Evolutionary conservation across 2,329 filamentous ascomycete genomes (phyloP).

Genomic region (Dichotomopilus funicola): DNA sequence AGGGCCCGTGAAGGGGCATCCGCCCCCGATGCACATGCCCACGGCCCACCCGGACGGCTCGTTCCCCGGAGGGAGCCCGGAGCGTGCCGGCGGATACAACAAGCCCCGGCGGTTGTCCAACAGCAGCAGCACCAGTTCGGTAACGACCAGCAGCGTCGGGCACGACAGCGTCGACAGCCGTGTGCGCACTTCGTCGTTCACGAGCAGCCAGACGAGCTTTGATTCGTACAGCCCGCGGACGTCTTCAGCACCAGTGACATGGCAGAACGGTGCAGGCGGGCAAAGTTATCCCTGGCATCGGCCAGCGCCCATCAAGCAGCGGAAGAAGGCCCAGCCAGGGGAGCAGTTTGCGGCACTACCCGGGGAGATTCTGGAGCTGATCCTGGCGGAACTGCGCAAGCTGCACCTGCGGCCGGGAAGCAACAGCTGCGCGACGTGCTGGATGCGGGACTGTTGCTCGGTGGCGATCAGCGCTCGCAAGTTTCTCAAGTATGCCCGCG

Average conservation of each 20-base stretch:
- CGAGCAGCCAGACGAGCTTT: constrained; percentile 26
- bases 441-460: constrained; percentile 54
- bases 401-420: constrained; percentile 43
- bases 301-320: constrained; percentile 31
- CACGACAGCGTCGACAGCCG: constrained; percentile 29
- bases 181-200: constrained; percentile 24
- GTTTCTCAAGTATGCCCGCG: constrained; percentile 45
- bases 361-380: constrained; percentile 51
- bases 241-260: not conserved
- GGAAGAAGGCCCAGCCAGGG: constrained; percentile 35
- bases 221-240: constrained; percentile 17
- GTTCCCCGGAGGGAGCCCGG: not conserved
- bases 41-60: constrained; percentile 12
- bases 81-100: constrained; percentile 18
- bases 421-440: constrained; percentile 56
- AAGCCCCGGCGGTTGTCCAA: constrained; percentile 24
- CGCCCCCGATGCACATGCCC: constrained; percentile 11
- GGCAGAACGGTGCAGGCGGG: constrained; percentile 8
- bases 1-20: constrained; percentile 2
- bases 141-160: constrained; percentile 23
- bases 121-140: constrained; percentile 27
- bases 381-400: constrained; percentile 47
- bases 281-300: constrained; percentile 26
- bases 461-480: constrained; percentile 46
- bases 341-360: constrained; percentile 51